Evolutionary conservation across 83 land plant species (phyloP).

Genomic region (Thuja plicata): DNA sequence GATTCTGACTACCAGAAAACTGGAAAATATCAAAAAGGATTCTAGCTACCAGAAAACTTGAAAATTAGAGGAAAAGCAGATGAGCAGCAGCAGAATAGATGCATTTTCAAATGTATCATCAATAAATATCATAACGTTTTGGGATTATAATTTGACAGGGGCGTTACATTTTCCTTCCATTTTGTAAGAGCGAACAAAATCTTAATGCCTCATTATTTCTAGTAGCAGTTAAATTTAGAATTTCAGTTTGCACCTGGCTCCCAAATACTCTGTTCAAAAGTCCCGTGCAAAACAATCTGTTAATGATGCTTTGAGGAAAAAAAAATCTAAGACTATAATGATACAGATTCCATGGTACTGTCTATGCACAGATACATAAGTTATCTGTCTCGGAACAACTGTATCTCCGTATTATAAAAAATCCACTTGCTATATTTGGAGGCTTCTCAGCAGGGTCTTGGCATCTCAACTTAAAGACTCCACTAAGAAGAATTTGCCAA

Average conservation of each 20-base stretch:
- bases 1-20: not conserved
- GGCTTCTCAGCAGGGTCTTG: not conserved
- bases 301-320: not conserved
- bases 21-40: not conserved
- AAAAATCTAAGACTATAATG: not conserved
- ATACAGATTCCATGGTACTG: not conserved
- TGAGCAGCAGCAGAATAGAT: not conserved
- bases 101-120: not conserved
- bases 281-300: not conserved
- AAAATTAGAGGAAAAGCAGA: not conserved
- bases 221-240: not conserved
- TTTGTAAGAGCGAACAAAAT: not conserved
- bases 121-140: not conserved
- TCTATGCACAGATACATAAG: not conserved
- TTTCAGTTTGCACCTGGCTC: not conserved
- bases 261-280: not conserved
- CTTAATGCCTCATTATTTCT: not conserved
- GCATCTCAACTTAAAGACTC: too few species aligned
- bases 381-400: not conserved
- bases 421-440: not conserved
- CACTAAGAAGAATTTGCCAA: too few species aligned
- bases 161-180: not conserved
- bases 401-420: not conserved
- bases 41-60: not conserved
- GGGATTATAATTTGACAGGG: not conserved